A percentile compares a stretch with the other conserved stretches of the same genome.
phyloP scores from a whole-genome alignment of 331 rosid species.

The Quercus tomentella region DNA sequence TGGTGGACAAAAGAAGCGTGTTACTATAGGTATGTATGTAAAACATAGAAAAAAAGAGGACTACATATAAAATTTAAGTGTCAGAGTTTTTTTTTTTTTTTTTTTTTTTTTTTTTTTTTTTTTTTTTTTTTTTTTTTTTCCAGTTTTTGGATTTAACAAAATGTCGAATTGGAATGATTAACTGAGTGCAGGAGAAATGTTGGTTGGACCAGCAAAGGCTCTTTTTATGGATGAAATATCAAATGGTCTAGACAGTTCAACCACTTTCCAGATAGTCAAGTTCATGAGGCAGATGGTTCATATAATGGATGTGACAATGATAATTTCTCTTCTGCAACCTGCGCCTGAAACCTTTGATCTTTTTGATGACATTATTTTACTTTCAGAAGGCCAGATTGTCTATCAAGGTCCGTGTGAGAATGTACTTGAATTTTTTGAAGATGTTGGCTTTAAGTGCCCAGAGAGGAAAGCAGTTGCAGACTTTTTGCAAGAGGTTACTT shows the following conservation, averaged over 20 bases:
- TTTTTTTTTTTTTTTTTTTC: too few relatives aligned
- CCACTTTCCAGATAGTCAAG: conserved; percentile 53
- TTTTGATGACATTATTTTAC: conserved; percentile 60
- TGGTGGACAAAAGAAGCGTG: conserved; percentile 57
- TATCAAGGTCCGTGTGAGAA: conserved; percentile 59
- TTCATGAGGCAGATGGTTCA: conserved; percentile 60
- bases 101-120: too few relatives aligned
- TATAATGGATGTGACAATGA: conserved; percentile 48
- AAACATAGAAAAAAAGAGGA: neutral
- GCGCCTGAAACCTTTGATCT: conserved; percentile 58
- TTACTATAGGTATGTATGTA: conserved; percentile 54
- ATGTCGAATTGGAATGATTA: neutral
- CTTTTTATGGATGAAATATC: conserved; percentile 65
- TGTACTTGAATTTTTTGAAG: conserved; percentile 41
- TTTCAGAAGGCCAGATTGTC: conserved; percentile 59
- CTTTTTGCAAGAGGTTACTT: conserved; percentile 60
- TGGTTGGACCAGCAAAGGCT: conserved; percentile 61
- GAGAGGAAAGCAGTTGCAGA: conserved; percentile 64
- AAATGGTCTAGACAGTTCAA: conserved; percentile 62
- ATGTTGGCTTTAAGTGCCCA: conserved; percentile 54
- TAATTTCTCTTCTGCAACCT: conserved; percentile 58
- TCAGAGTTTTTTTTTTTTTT: neutral
- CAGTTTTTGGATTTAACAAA: neutral
- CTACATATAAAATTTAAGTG: neutral
- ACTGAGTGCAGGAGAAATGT: conserved; percentile 54